Evolutionary conservation across 2,329 filamentous ascomycete species (phyloP).

Genomic region (Calycina herbarum): DNA sequence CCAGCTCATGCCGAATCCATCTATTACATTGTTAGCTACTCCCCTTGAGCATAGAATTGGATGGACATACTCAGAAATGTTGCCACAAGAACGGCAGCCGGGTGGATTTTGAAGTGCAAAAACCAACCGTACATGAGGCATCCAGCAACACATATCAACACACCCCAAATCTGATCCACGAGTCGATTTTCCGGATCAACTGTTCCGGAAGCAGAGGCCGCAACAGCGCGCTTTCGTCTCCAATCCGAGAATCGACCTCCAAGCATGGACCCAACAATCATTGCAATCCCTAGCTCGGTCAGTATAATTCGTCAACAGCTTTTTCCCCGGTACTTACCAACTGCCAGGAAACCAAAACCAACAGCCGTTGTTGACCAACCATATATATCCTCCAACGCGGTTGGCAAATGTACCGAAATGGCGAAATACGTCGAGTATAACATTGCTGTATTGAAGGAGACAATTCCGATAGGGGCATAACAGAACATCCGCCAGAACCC

Average conservation of each 20-base stretch:
- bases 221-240: conserved; percentile 8
- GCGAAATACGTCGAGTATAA: conserved; percentile 11
- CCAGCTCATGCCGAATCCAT: conserved; percentile 12
- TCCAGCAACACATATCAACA: conserved; percentile 8
- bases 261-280: conserved; percentile 11
- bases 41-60: no score
- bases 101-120: conserved; percentile 10
- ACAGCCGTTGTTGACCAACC: conserved; percentile 11
- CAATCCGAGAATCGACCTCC: conserved; percentile 11
- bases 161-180: conserved; percentile 13
- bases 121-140: conserved; percentile 12
- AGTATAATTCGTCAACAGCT: not conserved
- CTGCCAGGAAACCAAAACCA: conserved; percentile 11
- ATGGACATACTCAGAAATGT: conserved; percentile 10
- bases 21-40: conserved; percentile 6
- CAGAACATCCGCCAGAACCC: conserved; percentile 13
- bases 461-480: conserved; percentile 10
- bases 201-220: conserved; percentile 2
- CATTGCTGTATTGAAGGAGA: conserved; percentile 14
- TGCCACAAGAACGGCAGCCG: conserved; percentile 12
- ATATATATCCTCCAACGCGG: conserved; percentile 8
- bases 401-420: conserved; percentile 11
- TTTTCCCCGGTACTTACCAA: not conserved
- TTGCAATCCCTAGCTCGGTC: conserved; percentile 2
- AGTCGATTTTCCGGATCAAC: conserved; percentile 12